Evolutionary conservation across 805 yeast species (phyloP).

Genomic region (Metahyphopichia silvanorum): DNA sequence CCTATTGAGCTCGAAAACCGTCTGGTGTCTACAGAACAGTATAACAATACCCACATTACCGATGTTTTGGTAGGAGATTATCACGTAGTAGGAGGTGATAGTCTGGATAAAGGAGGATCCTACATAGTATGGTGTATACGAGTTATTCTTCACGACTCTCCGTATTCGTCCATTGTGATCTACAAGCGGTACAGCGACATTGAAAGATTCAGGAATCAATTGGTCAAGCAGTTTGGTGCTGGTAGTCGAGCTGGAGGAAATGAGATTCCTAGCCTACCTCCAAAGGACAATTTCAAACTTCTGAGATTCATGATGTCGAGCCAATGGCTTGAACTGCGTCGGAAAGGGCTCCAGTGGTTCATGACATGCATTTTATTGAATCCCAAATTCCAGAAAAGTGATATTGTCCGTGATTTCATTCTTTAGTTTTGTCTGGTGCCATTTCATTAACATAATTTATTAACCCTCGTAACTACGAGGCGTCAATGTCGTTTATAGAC

Average conservation of each 20-base stretch:
- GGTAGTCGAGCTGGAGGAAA: constrained; percentile 34
- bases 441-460: too few relatives aligned
- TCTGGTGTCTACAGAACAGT: constrained; percentile 10
- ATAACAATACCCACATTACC: constrained; percentile 29
- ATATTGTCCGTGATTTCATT: constrained; percentile 40
- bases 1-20: constrained; percentile 34
- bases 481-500: too few relatives aligned
- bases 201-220: constrained; percentile 37
- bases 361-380: constrained; percentile 52
- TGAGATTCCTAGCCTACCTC: constrained; percentile 50
- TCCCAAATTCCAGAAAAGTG: constrained; percentile 39
- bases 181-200: constrained; percentile 69
- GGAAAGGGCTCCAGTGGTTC: constrained; percentile 60
- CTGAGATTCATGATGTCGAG: constrained; percentile 35
- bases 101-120: constrained; percentile 34
- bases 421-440: too few relatives aligned
- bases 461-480: too few relatives aligned
- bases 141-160: constrained; percentile 33
- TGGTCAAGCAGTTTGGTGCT: constrained; percentile 48
- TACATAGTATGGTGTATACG: constrained; percentile 40
- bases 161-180: constrained; percentile 40
- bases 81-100: constrained; percentile 36
- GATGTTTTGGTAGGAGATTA: constrained; percentile 41
- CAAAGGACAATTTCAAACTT: constrained; percentile 42
- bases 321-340: constrained; percentile 50